Evolutionary conservation across 805 yeast species (phyloP).

Genomic region (Candida ovalis): DNA sequence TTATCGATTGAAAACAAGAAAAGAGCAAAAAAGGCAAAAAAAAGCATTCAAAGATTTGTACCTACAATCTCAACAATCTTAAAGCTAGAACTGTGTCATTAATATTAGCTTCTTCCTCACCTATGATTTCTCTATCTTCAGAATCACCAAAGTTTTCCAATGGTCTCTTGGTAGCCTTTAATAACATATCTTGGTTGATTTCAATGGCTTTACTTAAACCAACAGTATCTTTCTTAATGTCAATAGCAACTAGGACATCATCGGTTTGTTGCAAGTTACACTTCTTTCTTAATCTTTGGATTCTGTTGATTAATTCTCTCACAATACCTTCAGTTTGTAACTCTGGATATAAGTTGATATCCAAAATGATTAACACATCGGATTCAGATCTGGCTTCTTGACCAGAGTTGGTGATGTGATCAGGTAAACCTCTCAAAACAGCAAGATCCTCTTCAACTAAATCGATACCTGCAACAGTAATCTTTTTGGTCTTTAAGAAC

Average conservation of each 20-base stretch:
- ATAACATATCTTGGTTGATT: conserved; percentile 62
- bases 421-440: conserved; percentile 87
- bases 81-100: conserved; percentile 77
- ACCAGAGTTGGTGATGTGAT: conserved; percentile 57
- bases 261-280: conserved; percentile 93
- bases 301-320: conserved; percentile 94
- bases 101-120: conserved; percentile 83
- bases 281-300: conserved; percentile 96
- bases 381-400: conserved; percentile 84
- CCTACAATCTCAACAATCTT: conserved; percentile 66
- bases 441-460: conserved; percentile 84
- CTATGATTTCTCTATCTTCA: conserved; percentile 48
- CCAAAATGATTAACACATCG: conserved; percentile 87
- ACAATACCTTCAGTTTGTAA: conserved; percentile 92
- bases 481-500: conserved; percentile 67
- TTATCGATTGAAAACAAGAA: background rate
- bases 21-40: background rate
- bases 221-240: conserved; percentile 65
- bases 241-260: conserved; percentile 84
- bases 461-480: conserved; percentile 85
- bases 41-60: background rate
- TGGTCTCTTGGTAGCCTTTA: conserved; percentile 73
- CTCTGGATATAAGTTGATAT: conserved; percentile 82
- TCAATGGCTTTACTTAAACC: conserved; percentile 58
- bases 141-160: conserved; percentile 44